Evolutionary conservation across 345 rosid species (phyloP), one percentile per base, ranked within the genome.

Genomic region (Capsella bursapastoris): DNA sequence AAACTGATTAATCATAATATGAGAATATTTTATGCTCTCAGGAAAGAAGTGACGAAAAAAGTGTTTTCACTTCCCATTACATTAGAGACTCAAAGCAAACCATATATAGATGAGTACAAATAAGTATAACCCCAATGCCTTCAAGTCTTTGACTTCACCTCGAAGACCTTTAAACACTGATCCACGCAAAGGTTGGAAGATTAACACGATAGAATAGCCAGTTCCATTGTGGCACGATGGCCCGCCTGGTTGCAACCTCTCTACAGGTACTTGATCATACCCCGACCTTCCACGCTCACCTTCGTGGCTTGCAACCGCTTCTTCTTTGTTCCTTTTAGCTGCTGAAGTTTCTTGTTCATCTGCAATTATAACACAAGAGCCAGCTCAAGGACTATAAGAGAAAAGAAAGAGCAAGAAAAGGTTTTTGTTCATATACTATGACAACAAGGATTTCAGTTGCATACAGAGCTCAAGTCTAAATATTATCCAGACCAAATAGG

Each of bases 271-370:
- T 95, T 95, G 45, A 87, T 72, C 99, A 95, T 95, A 25, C 99
- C 99, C 53, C 98, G 92, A 57, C 99, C 98, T 83, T 95, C 99
- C 44, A 90, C 97, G 5, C 98, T 90, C 55, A 95, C 85, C 63
- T 84, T 95, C 7, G 99, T 85, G 11, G 99, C 99, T 78, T 95
- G 99, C 64, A 92, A 72, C 72, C 84, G 79, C 91, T 85, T 89
- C 96, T 95, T 95, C 80, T 92, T 92, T 4, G 97, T 91, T 64
- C 92, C 96, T 79, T 95, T 95, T 71, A 95, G 86, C 86, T 92
- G 97, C 82, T 92, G 99, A 82, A 95, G 76, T 84, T 88, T 95
- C 82, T 90, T 92, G 72, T 89, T 92, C 99, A 92, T 92, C 98
- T 95, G 88, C 72, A 65, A 75, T 38, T 13, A 57, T 29, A 32